Evolutionary conservation across 306 rosid genomes (phyloP).

Genomic region (Vigna nakashimae): DNA sequence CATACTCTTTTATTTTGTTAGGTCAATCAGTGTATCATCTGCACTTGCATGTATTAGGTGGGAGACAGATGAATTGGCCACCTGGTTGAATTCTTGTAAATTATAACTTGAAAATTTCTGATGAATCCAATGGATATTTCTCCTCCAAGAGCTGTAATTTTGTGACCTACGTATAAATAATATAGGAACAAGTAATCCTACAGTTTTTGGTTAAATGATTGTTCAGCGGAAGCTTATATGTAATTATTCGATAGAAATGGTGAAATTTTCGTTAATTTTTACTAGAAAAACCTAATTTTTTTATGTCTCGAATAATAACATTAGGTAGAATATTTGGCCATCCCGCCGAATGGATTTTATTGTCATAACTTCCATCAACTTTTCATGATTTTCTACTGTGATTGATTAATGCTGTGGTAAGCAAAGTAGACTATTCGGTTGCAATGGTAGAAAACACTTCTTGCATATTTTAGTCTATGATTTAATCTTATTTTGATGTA

Average conservation of each 20-base stretch:
- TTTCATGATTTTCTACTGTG: not conserved
- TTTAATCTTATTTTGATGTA: not conserved
- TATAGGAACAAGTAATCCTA: not conserved
- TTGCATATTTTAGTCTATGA: not conserved
- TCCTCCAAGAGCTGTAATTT: constrained; percentile 18
- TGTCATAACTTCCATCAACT: not conserved
- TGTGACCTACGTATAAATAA: not conserved
- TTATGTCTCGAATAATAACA: not conserved
- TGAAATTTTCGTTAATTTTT: not conserved
- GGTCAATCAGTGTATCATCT: constrained; percentile 95
- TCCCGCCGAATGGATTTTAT: not conserved
- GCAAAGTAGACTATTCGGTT: not conserved
- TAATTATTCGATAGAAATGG: not conserved
- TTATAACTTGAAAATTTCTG: not conserved
- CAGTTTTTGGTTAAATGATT: constrained; percentile 17
- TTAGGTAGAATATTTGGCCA: not conserved
- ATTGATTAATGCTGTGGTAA: not conserved
- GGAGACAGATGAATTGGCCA: constrained; percentile 90
- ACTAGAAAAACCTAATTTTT: not conserved
- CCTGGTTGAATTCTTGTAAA: constrained; percentile 62
- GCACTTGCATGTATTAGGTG: constrained; percentile 91
- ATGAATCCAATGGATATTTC: constrained; percentile 12
- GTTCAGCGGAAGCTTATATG: not conserved
- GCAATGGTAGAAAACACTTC: not conserved
- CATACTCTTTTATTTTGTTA: constrained; percentile 41